These are phyloP conservation scores for Linum tenue DNA, from an alignment of 345 rosid species.

Conservation along the genomic window DNA sequence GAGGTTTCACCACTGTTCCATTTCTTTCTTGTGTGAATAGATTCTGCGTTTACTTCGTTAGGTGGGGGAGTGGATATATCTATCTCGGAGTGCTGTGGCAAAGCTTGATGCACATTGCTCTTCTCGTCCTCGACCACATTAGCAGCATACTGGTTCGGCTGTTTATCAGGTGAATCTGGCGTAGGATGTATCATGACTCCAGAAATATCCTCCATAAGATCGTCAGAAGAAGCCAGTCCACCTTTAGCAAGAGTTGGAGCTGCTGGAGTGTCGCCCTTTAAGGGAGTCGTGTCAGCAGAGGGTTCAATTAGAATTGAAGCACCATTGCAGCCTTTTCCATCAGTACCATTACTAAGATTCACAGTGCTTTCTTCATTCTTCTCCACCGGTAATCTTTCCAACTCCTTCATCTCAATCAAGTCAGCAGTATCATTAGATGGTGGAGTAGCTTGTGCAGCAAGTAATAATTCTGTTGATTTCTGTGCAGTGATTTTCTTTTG, in stretches of 20 bases:
- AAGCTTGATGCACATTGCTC: constrained; percentile 16
- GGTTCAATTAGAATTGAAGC: constrained; percentile 9
- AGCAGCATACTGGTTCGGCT: constrained; percentile 26
- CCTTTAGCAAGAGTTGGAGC: constrained; percentile 27
- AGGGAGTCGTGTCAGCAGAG: constrained; percentile 8
- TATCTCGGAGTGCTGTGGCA: constrained; percentile 42
- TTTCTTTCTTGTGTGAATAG: constrained; percentile 59
- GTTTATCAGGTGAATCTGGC: constrained; percentile 29
- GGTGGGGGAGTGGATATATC: constrained; percentile 62
- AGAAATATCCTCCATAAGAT: constrained; percentile 16
- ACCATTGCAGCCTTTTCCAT: constrained; percentile 17
- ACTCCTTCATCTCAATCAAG: constrained; percentile 59
- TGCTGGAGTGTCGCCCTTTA: constrained; percentile 22
- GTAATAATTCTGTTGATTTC: constrained; percentile 16
- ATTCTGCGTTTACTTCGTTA: constrained; percentile 35
- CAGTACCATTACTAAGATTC: constrained; percentile 14
- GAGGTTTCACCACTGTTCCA: constrained; percentile 66
- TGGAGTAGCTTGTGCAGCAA: constrained; percentile 21
- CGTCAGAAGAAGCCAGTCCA: constrained; percentile 15
- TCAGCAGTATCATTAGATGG: constrained; percentile 26
- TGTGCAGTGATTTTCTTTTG: constrained; percentile 29
- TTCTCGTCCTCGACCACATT: constrained; percentile 20
- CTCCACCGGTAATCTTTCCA: constrained; percentile 32
- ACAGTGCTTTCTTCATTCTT: constrained; percentile 19
- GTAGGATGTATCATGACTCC: constrained; percentile 24